Evolutionary conservation across 352 stramenopile genomes (phyloP).

Genomic region (Phytopythium boreale): DNA sequence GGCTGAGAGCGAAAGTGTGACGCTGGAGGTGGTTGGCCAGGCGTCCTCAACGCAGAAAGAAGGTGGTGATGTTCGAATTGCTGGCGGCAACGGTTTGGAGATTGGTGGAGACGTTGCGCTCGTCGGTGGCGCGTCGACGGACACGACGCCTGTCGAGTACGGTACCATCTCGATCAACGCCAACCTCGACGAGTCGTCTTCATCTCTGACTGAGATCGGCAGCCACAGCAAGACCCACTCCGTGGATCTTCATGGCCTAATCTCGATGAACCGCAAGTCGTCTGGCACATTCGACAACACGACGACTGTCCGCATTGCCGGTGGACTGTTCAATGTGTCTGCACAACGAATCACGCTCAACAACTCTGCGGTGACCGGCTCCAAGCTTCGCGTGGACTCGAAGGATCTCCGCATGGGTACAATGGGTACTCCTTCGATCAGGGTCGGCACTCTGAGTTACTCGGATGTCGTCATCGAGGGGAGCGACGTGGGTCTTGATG

Average conservation of each 20-base stretch:
- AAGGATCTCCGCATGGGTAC: conserved; percentile 34
- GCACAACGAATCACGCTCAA: conserved; percentile 43
- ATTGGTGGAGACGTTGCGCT: conserved; percentile 50
- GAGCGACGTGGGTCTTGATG: conserved; percentile 20
- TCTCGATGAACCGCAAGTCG: conserved; percentile 50
- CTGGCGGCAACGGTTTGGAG: conserved; percentile 43
- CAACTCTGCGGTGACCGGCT: conserved; percentile 36
- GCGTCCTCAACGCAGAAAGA: conserved; percentile 36
- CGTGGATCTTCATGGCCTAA: conserved; percentile 52
- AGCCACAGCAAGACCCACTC: conserved; percentile 41
- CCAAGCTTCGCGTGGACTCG: conserved; percentile 39
- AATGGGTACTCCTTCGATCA: conserved; percentile 21
- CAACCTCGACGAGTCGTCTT: conserved; percentile 28
- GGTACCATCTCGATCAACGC: conserved; percentile 61
- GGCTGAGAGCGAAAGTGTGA: conserved; percentile 23
- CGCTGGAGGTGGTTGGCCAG: conserved; percentile 53
- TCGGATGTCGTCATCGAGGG: conserved; percentile 27
- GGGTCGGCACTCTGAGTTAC: conserved; percentile 19
- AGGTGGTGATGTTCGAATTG: conserved; percentile 53
- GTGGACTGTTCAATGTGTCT: conserved; percentile 32
- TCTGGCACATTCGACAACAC: conserved; percentile 28
- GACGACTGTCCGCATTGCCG: conserved; percentile 43
- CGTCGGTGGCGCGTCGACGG: conserved; percentile 31
- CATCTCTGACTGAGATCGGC: conserved; percentile 62
- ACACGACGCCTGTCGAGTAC: conserved; percentile 19